A percentile compares a stretch with the other conserved stretches of the same genome.
Evolutionary conservation across 441 rosid species (phyloP).

Genomic region (Brassica balearica): DNA sequence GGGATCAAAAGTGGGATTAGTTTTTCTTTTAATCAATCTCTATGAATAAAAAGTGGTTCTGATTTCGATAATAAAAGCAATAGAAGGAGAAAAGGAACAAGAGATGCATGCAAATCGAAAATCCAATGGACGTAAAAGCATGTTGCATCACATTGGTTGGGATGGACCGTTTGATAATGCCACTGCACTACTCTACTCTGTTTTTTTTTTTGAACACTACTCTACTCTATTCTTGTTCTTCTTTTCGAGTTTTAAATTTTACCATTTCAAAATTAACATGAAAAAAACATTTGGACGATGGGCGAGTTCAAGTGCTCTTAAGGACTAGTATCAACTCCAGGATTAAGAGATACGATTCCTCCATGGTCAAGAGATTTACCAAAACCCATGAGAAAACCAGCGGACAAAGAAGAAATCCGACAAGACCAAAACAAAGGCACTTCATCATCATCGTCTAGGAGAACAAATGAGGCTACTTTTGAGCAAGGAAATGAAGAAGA

Average conservation of each 20-base stretch:
- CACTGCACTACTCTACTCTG: slow-evolving; percentile 42
- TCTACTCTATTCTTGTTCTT: not conserved
- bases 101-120: slow-evolving; percentile 86
- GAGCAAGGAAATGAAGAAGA: not conserved
- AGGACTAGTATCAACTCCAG: slow-evolving; percentile 39
- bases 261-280: not conserved
- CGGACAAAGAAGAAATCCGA: too few species aligned
- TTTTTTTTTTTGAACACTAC: not conserved
- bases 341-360: slow-evolving; percentile 46
- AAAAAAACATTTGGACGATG: slow-evolving; percentile 59
- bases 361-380: slow-evolving; percentile 47
- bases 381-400: slow-evolving; percentile 55
- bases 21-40: not conserved
- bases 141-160: slow-evolving; percentile 92
- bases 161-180: slow-evolving; percentile 67
- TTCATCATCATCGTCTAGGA: too few species aligned
- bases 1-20: not conserved
- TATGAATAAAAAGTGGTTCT: not conserved
- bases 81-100: slow-evolving; percentile 75
- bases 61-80: slow-evolving; percentile 10
- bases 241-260: not conserved
- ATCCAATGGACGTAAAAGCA: slow-evolving; percentile 85
- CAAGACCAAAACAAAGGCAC: slow-evolving; percentile 33
- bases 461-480: too few species aligned
- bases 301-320: slow-evolving; percentile 51